phyloP scores from a whole-genome alignment of 2,329 filamentous ascomycete genomes.

The Geosmithia flava region DNA sequence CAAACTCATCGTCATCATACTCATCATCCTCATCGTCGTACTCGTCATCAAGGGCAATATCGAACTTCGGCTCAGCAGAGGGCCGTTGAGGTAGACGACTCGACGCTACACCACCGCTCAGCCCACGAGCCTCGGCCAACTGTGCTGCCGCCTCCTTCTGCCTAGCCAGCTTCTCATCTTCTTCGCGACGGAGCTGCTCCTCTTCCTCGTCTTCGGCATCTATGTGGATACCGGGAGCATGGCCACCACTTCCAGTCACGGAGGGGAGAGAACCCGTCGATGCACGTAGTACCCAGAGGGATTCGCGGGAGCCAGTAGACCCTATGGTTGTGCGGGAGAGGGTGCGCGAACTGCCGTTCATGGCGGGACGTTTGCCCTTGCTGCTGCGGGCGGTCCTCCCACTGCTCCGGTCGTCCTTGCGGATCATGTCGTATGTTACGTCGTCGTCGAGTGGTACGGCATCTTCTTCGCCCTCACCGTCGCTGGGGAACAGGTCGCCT shows the following conservation, averaged over 20 bases:
- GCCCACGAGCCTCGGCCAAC: slow-evolving; percentile 34
- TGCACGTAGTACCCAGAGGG: slow-evolving; percentile 11
- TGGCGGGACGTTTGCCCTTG: slow-evolving; percentile 42
- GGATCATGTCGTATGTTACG: slow-evolving; percentile 72
- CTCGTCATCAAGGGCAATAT: slow-evolving; percentile 2
- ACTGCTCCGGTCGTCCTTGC: slow-evolving; percentile 64
- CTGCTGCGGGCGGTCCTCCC: slow-evolving; percentile 36
- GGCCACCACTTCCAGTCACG: slow-evolving; percentile 22
- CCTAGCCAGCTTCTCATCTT: slow-evolving; percentile 39
- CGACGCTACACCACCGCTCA: neutral
- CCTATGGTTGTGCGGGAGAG: slow-evolving; percentile 47
- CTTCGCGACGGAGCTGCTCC: slow-evolving; percentile 33
- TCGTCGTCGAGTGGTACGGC: slow-evolving; percentile 89
- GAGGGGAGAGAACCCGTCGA: slow-evolving; percentile 13
- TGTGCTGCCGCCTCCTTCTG: slow-evolving; percentile 39
- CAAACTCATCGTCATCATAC: slow-evolving; percentile 17
- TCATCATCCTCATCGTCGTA: slow-evolving; percentile 10
- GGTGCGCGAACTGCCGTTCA: slow-evolving; percentile 29
- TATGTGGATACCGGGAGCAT: slow-evolving; percentile 25
- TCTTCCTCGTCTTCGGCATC: slow-evolving; percentile 43
- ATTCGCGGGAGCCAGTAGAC: slow-evolving; percentile 25
- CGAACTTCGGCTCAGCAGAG: neutral
- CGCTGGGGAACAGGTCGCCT: slow-evolving; percentile 83
- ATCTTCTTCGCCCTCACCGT: slow-evolving; percentile 77
- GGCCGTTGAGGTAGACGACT: no score